These are phyloP conservation scores for Gentiana macrophylla DNA, from an alignment of 257 asterid species.

Conservation along the genomic window DNA sequence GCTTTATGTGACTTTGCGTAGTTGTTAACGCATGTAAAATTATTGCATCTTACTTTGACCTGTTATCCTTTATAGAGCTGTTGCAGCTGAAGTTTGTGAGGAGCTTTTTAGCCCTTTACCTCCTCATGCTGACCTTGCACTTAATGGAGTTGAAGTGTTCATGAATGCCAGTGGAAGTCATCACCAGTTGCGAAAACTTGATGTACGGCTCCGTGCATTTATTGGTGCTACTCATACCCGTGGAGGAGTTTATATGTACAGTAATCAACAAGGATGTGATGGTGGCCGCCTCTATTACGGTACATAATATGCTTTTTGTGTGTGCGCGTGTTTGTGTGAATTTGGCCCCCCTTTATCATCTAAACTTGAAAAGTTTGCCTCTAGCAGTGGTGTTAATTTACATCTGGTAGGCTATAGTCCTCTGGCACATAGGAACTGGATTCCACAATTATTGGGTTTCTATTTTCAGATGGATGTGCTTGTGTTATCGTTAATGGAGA, in stretches of 20 bases:
- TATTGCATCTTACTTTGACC: conserved; percentile 3
- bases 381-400: not conserved
- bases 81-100: conserved; percentile 96
- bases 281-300: conserved; percentile 96
- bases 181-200: conserved; percentile 89
- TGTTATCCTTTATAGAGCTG: conserved; percentile 44
- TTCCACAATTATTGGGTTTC: conserved; percentile 14
- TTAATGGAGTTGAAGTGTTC: conserved; percentile 92
- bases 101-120: conserved; percentile 88
- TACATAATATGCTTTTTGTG: conserved; percentile 19
- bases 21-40: too few species aligned
- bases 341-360: not conserved
- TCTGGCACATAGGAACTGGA: conserved; percentile 1
- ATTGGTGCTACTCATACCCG: conserved; percentile 93
- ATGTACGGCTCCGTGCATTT: conserved; percentile 78
- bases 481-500: conserved; percentile 91
- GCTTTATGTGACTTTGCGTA: too few species aligned
- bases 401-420: not conserved
- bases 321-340: not conserved
- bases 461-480: conserved; percentile 82
- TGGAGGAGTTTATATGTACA: conserved; percentile 96
- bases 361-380: not conserved
- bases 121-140: conserved; percentile 87
- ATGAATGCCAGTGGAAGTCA: conserved; percentile 98
- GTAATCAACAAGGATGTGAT: conserved; percentile 98